Evolutionary conservation across 75 land plant genomes (phyloP).

Genomic region (Azolla pinnata): DNA sequence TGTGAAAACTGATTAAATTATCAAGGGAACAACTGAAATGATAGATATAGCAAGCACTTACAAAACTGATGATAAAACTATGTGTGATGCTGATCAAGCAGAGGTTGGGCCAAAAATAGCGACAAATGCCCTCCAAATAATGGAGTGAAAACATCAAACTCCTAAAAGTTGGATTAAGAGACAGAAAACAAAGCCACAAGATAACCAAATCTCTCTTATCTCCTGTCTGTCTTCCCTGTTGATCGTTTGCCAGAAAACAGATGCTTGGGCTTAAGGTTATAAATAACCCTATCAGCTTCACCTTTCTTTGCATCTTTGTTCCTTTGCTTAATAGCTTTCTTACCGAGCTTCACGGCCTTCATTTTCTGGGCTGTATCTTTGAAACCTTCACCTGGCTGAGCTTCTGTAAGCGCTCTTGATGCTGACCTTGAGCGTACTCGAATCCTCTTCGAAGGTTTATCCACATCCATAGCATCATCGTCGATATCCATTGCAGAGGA

Average conservation of each 20-base stretch:
- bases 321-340: constrained; percentile 56
- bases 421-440: constrained; percentile 51
- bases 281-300: constrained; percentile 85
- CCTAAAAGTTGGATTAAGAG: too few species aligned
- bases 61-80: too few species aligned
- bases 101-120: too few species aligned
- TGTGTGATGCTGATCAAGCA: too few species aligned
- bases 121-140: too few species aligned
- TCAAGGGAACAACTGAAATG: too few species aligned
- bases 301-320: constrained; percentile 77
- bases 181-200: constrained; percentile 18
- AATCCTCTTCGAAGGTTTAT: constrained; percentile 46
- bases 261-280: constrained; percentile 80
- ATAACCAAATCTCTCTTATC: constrained; percentile 17
- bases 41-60: too few species aligned
- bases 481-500: constrained; percentile 33
- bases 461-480: constrained; percentile 57
- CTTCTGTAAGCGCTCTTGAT: constrained; percentile 62
- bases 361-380: constrained; percentile 74
- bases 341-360: constrained; percentile 62
- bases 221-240: constrained; percentile 70
- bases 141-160: too few species aligned
- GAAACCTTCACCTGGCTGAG: constrained; percentile 79
- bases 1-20: too few species aligned
- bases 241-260: constrained; percentile 82